Percentiles rank a stretch among this genome's conserved stretches.
These are phyloP conservation scores for Rubroshorea leprosula DNA, from an alignment of 345 rosid genomes.

Conservation along the genomic window DNA sequence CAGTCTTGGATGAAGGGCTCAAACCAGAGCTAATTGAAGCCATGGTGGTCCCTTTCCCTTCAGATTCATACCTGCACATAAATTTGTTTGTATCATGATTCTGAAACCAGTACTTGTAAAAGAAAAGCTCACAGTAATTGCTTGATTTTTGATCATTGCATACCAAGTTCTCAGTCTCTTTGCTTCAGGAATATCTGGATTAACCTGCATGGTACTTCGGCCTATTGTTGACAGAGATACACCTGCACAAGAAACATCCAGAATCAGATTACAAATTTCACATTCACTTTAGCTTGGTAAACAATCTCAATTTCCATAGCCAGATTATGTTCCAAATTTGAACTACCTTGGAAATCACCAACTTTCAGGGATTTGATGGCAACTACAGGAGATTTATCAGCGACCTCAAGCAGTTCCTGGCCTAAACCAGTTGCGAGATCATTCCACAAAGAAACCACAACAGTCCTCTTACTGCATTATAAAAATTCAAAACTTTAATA, in stretches of 20 bases:
- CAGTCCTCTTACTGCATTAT: constrained; percentile 61
- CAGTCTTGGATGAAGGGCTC: constrained; percentile 51
- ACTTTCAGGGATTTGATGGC: constrained; percentile 85
- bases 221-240: constrained; percentile 69
- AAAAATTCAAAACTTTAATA: not conserved
- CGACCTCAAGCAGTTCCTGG: constrained; percentile 62
- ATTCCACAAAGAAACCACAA: constrained; percentile 82
- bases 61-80: constrained; percentile 64
- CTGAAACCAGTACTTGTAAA: not conserved
- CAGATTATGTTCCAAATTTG: not conserved
- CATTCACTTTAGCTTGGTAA: not conserved
- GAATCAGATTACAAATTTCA: too few species aligned
- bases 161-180: constrained; percentile 71
- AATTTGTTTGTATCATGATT: too few species aligned
- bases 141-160: not conserved
- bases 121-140: not conserved
- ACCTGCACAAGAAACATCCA: constrained; percentile 52
- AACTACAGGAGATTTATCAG: constrained; percentile 62
- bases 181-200: constrained; percentile 72
- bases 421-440: constrained; percentile 74
- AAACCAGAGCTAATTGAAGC: constrained; percentile 59
- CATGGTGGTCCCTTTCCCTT: constrained; percentile 78
- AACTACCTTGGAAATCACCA: constrained; percentile 87
- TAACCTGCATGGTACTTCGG: constrained; percentile 52
- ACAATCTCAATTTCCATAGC: not conserved